Base-by-base conservation (phyloP, 352 stramenopile species). In the Globisporangium ultimum region DNA sequence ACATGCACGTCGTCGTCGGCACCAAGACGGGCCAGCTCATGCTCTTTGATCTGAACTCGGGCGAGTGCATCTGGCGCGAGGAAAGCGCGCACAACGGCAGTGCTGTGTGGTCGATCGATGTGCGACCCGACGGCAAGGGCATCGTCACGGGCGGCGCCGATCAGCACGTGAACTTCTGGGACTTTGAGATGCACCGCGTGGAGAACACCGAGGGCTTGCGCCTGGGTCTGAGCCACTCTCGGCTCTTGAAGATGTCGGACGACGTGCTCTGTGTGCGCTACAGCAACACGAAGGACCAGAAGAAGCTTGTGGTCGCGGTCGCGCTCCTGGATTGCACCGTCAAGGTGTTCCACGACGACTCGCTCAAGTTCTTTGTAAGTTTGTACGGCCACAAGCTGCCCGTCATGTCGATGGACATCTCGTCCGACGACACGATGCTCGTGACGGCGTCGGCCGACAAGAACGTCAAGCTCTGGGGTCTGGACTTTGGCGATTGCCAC, bases 401-500 rank as follows among this genome's bases (percentile, higher is more conserved):
- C 0, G 97, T 98, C 13, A 92, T 99, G 68, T 93, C 91, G 9
- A 94, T 99, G 76, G 97, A 99, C 74, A 98, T 98, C 53, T 98
- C 92, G 24, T 90, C 93, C 43, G 98, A 99, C 74, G 95, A 98
- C 70, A 81, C 90, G 11, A 96, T 99, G 72, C 80, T 99, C 7
- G 97, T 97, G 43, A 99, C 97, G 14, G 97, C 88, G 28, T 98
- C 92, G 48, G 97, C 98, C 5, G 98, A 99, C 72, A 99, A 99
- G 70, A 99, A 98, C 54, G 92, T 99, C 48, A 99, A 99, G 71
- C 85, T 99, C 34, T 99, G 97, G 97, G 98, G 98, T 13, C 77
- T 99, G 17, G 98, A 99, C 72, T 99, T 99, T 80, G 98, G 98
- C 53, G 98, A 99, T 73, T 99, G 97, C 66, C 98, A 99, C 83